Evolutionary conservation across 1,284 basidiomycete genomes (phyloP).

Genomic region (Ganoderma sinense): DNA sequence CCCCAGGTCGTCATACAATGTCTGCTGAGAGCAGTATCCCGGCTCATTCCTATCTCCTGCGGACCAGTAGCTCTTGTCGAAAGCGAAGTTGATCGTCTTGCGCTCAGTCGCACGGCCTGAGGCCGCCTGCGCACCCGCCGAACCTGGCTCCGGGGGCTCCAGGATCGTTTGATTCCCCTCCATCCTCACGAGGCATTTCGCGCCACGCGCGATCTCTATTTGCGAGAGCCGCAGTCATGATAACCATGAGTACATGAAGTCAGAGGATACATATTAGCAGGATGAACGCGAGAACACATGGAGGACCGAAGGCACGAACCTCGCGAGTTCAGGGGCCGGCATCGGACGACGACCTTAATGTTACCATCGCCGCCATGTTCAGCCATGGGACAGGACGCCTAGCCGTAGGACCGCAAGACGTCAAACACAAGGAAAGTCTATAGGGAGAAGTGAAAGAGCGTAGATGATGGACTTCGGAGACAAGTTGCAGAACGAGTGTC

Average conservation of each 20-base stretch:
- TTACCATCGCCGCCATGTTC: constrained; percentile 77
- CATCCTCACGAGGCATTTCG: constrained; percentile 93
- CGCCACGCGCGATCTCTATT: constrained; percentile 89
- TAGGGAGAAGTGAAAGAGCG: constrained; percentile 23
- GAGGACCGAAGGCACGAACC: constrained; percentile 58
- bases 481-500: constrained; percentile 14
- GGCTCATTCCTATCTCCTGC: constrained; percentile 90
- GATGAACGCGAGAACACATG: constrained; percentile 21
- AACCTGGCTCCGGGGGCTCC: constrained; percentile 85
- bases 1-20: constrained; percentile 94
- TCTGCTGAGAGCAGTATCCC: constrained; percentile 91
- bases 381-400: constrained; percentile 51
- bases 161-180: constrained; percentile 90
- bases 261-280: constrained; percentile 8
- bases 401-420: constrained; percentile 3
- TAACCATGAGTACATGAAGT: background rate
- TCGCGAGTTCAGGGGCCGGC: constrained; percentile 92
- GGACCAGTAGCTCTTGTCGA: constrained; percentile 97
- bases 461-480: constrained; percentile 8
- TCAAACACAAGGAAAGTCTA: constrained; percentile 22
- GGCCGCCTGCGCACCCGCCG: constrained; percentile 61
- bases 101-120: constrained; percentile 85
- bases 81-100: constrained; percentile 89
- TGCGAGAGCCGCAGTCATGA: background rate
- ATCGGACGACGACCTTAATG: constrained; percentile 97